Percentiles rank a stretch among this genome's conserved stretches.
These are phyloP conservation scores for Lanzia echinophila DNA, from an alignment of 2,329 filamentous ascomycete genomes.

Conservation along the genomic window DNA sequence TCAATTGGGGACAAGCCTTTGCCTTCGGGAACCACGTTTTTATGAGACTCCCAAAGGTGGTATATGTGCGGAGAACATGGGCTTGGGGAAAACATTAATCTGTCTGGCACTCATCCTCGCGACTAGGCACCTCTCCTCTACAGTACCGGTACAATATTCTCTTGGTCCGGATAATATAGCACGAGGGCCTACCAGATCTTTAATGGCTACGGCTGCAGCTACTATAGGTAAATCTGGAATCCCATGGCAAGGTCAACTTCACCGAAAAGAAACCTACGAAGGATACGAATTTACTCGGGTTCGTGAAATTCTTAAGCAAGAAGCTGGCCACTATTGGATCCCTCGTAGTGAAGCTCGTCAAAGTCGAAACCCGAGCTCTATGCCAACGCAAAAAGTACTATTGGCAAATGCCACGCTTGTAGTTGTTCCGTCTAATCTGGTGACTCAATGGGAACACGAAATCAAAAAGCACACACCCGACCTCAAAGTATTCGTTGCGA, in stretches of 20 bases:
- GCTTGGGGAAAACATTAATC: constrained; percentile 80
- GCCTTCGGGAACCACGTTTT: constrained; percentile 58
- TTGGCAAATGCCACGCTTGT: constrained; percentile 67
- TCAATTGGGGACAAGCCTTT: constrained; percentile 54
- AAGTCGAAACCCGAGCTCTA: constrained; percentile 33
- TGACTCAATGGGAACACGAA: constrained; percentile 78
- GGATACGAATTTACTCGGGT: neutral
- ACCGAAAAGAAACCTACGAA: constrained; percentile 29
- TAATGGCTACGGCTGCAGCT: constrained; percentile 72
- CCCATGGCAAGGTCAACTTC: constrained; percentile 64
- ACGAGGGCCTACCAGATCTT: constrained; percentile 47
- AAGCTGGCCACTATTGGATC: constrained; percentile 54
- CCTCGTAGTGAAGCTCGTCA: constrained; percentile 37
- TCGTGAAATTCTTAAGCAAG: constrained; percentile 45
- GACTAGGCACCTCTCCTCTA: constrained; percentile 62
- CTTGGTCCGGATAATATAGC: constrained; percentile 33
- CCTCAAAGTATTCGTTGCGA: constrained; percentile 59
- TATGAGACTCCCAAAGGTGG: constrained; percentile 74
- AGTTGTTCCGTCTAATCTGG: constrained; percentile 74
- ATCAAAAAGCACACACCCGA: constrained; percentile 68
- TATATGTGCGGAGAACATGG: constrained; percentile 76
- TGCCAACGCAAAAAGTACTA: constrained; percentile 45
- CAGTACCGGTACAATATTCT: constrained; percentile 56
- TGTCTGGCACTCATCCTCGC: constrained; percentile 71
- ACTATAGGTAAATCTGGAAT: constrained; percentile 58